Base-by-base conservation (phyloP, 2,329 filamentous ascomycete species). In the Alternaria angustiovoidea region DNA sequence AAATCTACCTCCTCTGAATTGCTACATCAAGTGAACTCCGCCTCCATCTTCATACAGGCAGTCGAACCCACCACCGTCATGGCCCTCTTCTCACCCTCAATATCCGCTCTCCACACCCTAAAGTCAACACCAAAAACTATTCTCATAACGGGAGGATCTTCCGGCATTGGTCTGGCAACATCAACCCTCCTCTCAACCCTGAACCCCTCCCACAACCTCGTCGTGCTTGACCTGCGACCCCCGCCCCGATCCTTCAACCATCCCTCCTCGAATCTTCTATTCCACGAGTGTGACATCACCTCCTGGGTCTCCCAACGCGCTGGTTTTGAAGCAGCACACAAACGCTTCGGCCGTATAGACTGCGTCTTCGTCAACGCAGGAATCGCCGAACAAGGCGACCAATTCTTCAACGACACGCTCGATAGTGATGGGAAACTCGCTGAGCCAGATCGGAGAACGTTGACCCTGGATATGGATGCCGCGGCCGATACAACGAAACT, bases 291-390 rank as follows among this genome's bases (percentile, higher is more conserved):
- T 69, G 78, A 85, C 67, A 77, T 84, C 53, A 80, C 80, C 2
- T 78, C 75, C 51, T 85, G 83, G 83, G 52, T 64, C 6, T 76
- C 75, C 5, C 82, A 84, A 68, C 75, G 82, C 30, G 72, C 75
- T 1, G 82, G 78, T 16, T 85, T 84, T 66, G 76, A 79, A 60
- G 70, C 70, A 7, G 80, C 78, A 2, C 67, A 80, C 52, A 51
- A 69, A 7, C 78, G 78, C 28, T 84, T 84, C 68, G 78, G 79
- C 7, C 71, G 75, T 9, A 80, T 84, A 42, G 81, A 82, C 54
- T 74, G 73, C 39, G 81, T 84, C 14, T 85, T 83, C 63, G 80
- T 84, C 47, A 84, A 84, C 53, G 82, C 83, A 5, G 83, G 83
- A 0, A 80, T 84, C 24, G 76, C 80, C 28, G 83, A 85, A 62